A percentile compares a stretch with the other conserved stretches of the same genome.
Conservation (phyloP, 306 rosid species). For the Vigna reflexopilosa region DNA sequence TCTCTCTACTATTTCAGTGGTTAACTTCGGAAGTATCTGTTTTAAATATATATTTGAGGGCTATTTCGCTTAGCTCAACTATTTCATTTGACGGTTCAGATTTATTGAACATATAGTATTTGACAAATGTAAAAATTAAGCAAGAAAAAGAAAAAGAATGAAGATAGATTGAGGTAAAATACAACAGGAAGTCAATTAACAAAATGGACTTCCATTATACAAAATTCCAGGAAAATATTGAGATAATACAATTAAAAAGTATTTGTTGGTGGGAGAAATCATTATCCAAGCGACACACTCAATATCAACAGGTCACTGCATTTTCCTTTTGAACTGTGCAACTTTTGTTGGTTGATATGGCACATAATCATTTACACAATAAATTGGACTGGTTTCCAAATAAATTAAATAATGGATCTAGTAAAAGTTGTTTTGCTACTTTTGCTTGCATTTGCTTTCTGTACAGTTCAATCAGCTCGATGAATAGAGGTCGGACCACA, state of each 20-base stretch:
- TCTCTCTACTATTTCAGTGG: neutral
- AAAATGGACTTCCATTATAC: conserved; percentile 34
- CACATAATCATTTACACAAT: conserved; percentile 40
- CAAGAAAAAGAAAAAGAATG: too few species aligned
- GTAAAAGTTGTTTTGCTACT: conserved; percentile 24
- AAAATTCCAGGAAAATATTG: conserved; percentile 34
- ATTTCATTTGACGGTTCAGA: neutral
- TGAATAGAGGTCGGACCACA: conserved; percentile 35
- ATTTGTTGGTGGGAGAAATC: conserved; percentile 34
- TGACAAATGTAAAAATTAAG: too few species aligned
- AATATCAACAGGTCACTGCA: conserved; percentile 8
- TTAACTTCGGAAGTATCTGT: neutral
- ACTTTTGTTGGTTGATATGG: conserved; percentile 32
- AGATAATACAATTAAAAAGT: neutral
- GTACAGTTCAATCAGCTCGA: conserved; percentile 47
- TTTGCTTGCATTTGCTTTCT: conserved; percentile 46
- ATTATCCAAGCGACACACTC: conserved; percentile 22
- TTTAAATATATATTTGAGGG: neutral
- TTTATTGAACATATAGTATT: conserved; percentile 6
- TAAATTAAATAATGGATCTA: conserved; percentile 46
- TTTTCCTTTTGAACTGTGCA: conserved; percentile 33
- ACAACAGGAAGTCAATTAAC: conserved; percentile 8
- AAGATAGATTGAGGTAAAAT: neutral
- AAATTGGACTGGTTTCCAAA: conserved; percentile 32
- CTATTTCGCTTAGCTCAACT: neutral